Percentiles rank a stretch among this genome's conserved stretches.
phyloP scores from a whole-genome alignment of 179 eudicot species.

The Patellifolia procumbens region DNA sequence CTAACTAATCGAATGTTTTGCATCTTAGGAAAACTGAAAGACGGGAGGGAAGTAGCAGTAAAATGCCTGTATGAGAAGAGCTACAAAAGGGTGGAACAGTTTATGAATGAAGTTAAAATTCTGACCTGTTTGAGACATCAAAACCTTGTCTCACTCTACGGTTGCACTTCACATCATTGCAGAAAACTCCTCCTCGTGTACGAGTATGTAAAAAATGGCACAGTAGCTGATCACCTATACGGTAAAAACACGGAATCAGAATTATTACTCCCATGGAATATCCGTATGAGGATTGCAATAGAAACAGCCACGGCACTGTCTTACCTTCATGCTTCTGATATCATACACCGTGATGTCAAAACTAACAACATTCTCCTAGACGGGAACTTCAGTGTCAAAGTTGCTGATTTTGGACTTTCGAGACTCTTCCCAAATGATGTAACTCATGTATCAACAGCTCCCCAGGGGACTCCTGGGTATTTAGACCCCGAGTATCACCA shows the following conservation, averaged over 20 bases:
- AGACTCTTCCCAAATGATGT: slow-evolving; percentile 12
- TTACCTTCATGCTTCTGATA: slow-evolving; percentile 18
- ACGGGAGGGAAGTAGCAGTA: slow-evolving; percentile 16
- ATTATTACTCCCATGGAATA: neutral
- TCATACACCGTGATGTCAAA: slow-evolving; percentile 16
- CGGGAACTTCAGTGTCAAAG: slow-evolving; percentile 6
- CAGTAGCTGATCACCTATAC: slow-evolving; percentile 9
- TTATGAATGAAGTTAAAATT: neutral
- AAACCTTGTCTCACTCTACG: slow-evolving; percentile 7
- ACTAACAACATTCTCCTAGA: slow-evolving; percentile 13
- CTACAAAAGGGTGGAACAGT: slow-evolving; percentile 13
- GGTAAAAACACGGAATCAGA: neutral
- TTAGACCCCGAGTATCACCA: slow-evolving; percentile 11
- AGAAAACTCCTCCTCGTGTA: slow-evolving; percentile 10
- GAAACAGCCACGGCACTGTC: slow-evolving; percentile 15
- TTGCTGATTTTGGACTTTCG: slow-evolving; percentile 16
- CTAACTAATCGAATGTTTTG: neutral
- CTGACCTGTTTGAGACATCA: slow-evolving; percentile 1
- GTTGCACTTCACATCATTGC: slow-evolving; percentile 12
- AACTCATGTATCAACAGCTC: slow-evolving; percentile 17
- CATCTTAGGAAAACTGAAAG: slow-evolving; percentile 11
- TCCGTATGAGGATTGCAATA: slow-evolving; percentile 6
- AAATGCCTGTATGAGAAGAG: slow-evolving; percentile 9
- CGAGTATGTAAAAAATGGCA: slow-evolving; percentile 3
- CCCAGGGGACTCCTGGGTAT: slow-evolving; percentile 19